These are phyloP conservation scores for Hericium alpestre DNA, from an alignment of 768 basidiomycete species.

Conservation along the genomic window DNA sequence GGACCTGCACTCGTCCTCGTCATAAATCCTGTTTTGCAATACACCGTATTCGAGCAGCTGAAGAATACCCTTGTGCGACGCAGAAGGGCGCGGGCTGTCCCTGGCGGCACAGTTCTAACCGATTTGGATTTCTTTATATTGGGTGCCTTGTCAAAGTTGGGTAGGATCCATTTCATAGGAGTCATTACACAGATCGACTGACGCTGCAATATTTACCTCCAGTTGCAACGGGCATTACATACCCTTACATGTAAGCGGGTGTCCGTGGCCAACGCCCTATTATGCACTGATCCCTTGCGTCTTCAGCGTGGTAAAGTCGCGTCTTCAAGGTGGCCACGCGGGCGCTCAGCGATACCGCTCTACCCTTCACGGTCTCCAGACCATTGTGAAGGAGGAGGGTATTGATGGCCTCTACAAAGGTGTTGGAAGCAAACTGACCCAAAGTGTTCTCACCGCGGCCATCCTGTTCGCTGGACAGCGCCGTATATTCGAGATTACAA, in stretches of 20 bases:
- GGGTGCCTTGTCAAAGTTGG: conserved; percentile 88
- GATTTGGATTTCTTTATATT: conserved; percentile 91
- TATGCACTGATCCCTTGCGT: background rate
- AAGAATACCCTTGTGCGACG: conserved; percentile 71
- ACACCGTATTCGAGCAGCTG: conserved; percentile 91
- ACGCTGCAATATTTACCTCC: background rate
- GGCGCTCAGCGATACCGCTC: conserved; percentile 64
- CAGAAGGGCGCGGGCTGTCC: conserved; percentile 35
- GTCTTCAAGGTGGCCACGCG: conserved; percentile 66
- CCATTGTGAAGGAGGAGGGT: conserved; percentile 72
- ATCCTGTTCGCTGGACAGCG: conserved; percentile 88
- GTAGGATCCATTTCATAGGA: conserved; percentile 28
- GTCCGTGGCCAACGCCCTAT: background rate
- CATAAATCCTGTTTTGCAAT: conserved; percentile 89
- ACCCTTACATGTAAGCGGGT: conserved; percentile 58
- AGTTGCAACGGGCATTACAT: conserved; percentile 47
- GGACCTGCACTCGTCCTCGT: conserved; percentile 91
- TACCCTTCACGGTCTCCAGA: conserved; percentile 62
- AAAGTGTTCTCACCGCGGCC: conserved; percentile 88
- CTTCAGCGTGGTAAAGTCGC: conserved; percentile 60
- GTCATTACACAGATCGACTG: background rate
- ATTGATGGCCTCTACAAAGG: conserved; percentile 81
- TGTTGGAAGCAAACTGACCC: conserved; percentile 76
- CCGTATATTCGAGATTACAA: conserved; percentile 67
- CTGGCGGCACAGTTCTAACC: conserved; percentile 40